phyloP scores from a whole-genome alignment of 1,284 basidiomycete species.

The Psilocybe mexicana region DNA sequence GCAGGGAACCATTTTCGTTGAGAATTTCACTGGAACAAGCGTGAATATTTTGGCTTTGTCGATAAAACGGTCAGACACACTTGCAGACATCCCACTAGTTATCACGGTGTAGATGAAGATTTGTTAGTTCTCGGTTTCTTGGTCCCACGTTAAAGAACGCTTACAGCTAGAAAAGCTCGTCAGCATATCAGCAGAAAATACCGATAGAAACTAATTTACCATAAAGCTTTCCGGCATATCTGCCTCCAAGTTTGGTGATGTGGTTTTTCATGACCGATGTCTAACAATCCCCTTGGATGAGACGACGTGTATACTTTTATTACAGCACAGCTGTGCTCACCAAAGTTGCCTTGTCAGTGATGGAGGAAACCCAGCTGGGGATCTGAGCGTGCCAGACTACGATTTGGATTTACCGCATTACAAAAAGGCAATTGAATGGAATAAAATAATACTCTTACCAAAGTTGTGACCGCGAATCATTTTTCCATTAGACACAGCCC shows the following conservation, averaged over 20 bases:
- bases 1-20: conserved; percentile 44
- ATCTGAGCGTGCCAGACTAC: conserved; percentile 52
- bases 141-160: background rate
- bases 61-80: conserved; percentile 16
- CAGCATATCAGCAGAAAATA: background rate
- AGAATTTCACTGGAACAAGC: conserved; percentile 37
- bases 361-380: conserved; percentile 43
- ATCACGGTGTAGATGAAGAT: background rate
- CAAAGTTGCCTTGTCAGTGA: conserved; percentile 34
- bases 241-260: conserved; percentile 38
- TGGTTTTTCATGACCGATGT: conserved; percentile 43
- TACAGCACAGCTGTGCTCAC: conserved; percentile 17
- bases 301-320: background rate
- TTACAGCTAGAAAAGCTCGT: conserved; percentile 21
- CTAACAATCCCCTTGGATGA: conserved; percentile 14
- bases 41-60: background rate
- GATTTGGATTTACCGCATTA: background rate
- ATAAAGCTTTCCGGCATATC: conserved; percentile 44
- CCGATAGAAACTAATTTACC: conserved; percentile 17
- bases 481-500: conserved; percentile 46
- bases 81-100: conserved; percentile 44
- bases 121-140: background rate
- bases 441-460: conserved; percentile 21
- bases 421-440: background rate
- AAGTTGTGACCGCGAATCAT: conserved; percentile 50